Evolutionary conservation across 306 rosid species (phyloP).

Genomic region (Aeschynomene evenia): DNA sequence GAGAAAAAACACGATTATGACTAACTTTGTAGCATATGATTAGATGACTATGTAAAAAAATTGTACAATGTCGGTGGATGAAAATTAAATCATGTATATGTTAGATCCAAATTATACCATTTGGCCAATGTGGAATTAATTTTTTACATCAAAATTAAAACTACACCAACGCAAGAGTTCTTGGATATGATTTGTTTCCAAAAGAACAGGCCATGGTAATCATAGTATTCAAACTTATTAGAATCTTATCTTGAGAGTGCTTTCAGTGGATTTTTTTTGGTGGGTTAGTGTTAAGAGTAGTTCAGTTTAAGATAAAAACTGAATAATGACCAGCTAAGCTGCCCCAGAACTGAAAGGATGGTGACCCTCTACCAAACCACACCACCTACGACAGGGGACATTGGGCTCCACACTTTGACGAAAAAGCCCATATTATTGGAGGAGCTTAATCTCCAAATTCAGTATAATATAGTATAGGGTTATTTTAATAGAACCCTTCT

Average conservation of each 20-base stretch:
- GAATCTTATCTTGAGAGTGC: constrained; percentile 29
- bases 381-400: constrained; percentile 26
- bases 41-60: no score
- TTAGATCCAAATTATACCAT: background rate
- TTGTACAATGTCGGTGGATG: no score
- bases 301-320: background rate
- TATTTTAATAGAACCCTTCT: background rate
- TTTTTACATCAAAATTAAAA: background rate
- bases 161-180: background rate
- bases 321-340: constrained; percentile 33
- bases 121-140: background rate
- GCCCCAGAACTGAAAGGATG: constrained; percentile 24
- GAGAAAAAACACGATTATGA: no score
- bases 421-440: constrained; percentile 38
- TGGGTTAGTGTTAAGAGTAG: background rate
- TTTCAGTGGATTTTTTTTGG: constrained; percentile 21
- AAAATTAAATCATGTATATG: no score
- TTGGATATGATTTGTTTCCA: constrained; percentile 31
- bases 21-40: no score
- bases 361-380: constrained; percentile 51
- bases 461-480: background rate
- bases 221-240: constrained; percentile 20
- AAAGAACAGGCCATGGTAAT: constrained; percentile 31
- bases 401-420: constrained; percentile 52
- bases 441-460: constrained; percentile 1